A percentile compares a stretch with the other conserved stretches of the same genome.
Evolutionary conservation across 352 stramenopile species (phyloP).

Genomic region (Albugo candida): DNA sequence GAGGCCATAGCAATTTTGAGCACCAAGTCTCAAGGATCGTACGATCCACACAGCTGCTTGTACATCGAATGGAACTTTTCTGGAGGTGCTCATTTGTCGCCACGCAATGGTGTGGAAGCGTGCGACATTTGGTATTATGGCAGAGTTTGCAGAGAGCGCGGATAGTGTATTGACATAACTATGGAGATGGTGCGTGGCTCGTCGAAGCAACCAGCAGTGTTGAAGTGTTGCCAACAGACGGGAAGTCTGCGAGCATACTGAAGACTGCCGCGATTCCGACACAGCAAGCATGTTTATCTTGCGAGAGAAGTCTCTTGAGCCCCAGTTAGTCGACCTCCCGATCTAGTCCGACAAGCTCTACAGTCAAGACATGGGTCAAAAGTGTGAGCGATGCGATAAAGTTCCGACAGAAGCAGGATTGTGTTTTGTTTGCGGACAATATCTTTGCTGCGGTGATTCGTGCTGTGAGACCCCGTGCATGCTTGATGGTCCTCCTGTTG

Average conservation of each 20-base stretch:
- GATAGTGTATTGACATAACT: slow-evolving; percentile 47
- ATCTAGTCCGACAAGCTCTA: slow-evolving; percentile 76
- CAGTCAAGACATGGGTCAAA: slow-evolving; percentile 38
- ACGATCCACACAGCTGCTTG: slow-evolving; percentile 29
- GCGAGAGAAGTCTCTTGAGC: slow-evolving; percentile 29
- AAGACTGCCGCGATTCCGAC: slow-evolving; percentile 68
- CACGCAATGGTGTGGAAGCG: slow-evolving; percentile 3
- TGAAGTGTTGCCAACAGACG: slow-evolving; percentile 42
- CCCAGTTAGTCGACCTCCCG: slow-evolving; percentile 60
- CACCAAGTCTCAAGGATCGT: slow-evolving; percentile 24
- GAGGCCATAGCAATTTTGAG: slow-evolving; percentile 18
- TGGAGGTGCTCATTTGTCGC: slow-evolving; percentile 41
- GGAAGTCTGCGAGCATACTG: slow-evolving; percentile 71
- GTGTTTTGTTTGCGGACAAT: slow-evolving; percentile 71
- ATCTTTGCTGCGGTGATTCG: slow-evolving; percentile 65
- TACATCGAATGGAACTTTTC: slow-evolving; percentile 73
- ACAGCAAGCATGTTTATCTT: slow-evolving; percentile 80
- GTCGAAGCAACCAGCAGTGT: slow-evolving; percentile 55
- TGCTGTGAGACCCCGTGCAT: slow-evolving; percentile 70
- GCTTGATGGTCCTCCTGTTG: slow-evolving; percentile 44
- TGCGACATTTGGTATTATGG: slow-evolving; percentile 13
- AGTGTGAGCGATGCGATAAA: slow-evolving; percentile 47
- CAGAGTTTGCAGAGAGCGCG: slow-evolving; percentile 29
- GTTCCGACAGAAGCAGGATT: slow-evolving; percentile 49
- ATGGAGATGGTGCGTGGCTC: slow-evolving; percentile 74